These are phyloP conservation scores for Isochrysis galbana DNA, from an alignment of 78 protist genomes.

Conservation along the genomic window DNA sequence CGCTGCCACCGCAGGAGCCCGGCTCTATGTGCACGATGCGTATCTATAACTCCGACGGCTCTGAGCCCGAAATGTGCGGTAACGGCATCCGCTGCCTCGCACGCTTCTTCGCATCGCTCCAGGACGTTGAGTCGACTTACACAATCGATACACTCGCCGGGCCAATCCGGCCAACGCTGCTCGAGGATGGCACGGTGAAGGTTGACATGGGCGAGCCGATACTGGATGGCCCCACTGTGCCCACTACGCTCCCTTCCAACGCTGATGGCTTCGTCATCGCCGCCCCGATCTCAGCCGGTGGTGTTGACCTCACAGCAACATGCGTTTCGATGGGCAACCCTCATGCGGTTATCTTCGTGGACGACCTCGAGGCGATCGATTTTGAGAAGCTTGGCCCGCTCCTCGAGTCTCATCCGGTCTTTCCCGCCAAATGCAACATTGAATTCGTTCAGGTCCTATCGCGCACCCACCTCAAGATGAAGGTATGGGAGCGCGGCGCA, in stretches of 20 bases:
- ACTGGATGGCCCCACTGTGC: slow-evolving; percentile 33
- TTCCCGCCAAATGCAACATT: slow-evolving; percentile 57
- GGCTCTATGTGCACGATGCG: slow-evolving; percentile 51
- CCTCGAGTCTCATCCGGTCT: slow-evolving; percentile 57
- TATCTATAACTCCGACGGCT: slow-evolving; percentile 65
- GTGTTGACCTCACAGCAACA: slow-evolving; percentile 20
- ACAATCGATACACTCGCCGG: slow-evolving; percentile 53
- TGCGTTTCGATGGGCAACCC: slow-evolving; percentile 74
- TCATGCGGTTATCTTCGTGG: slow-evolving; percentile 62
- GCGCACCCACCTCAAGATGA: slow-evolving; percentile 41
- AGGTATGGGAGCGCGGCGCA: slow-evolving; percentile 74
- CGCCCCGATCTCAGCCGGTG: slow-evolving; percentile 19
- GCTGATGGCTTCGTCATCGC: background rate
- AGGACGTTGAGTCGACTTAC: background rate
- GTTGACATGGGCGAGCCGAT: slow-evolving; percentile 66
- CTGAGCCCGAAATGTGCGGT: slow-evolving; percentile 68
- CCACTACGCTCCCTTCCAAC: slow-evolving; percentile 16
- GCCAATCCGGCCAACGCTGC: slow-evolving; percentile 26
- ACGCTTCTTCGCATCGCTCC: slow-evolving; percentile 12
- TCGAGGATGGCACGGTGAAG: slow-evolving; percentile 37
- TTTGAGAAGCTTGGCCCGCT: slow-evolving; percentile 51
- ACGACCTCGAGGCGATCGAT: slow-evolving; percentile 54
- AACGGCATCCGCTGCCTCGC: slow-evolving; percentile 68
- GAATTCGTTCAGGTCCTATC: slow-evolving; percentile 60
- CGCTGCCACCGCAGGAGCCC: background rate